A percentile compares a stretch with the other conserved stretches of the same genome.
Evolutionary conservation across 148 eudicot species (phyloP).

Genomic region (Amaranthus palmeri): DNA sequence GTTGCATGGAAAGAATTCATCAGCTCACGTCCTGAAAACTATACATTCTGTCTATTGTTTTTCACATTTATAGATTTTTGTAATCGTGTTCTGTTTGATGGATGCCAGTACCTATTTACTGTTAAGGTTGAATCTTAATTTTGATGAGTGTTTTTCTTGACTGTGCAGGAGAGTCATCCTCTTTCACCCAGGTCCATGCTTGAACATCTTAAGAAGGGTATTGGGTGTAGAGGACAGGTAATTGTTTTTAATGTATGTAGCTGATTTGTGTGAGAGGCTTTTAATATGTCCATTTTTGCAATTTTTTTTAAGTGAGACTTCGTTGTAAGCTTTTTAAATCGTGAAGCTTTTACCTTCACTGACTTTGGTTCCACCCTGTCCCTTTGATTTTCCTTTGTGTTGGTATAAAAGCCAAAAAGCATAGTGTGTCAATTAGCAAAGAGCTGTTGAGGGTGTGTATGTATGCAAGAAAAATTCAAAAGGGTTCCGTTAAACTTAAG

Average conservation of each 20-base stretch:
- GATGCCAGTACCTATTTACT: background rate
- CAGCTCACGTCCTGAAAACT: background rate
- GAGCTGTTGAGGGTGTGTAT: background rate
- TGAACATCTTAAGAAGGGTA: slow-evolving; percentile 64
- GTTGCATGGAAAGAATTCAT: slow-evolving; percentile 3
- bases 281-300: background rate
- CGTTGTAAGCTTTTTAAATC: background rate
- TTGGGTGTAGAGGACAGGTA: slow-evolving; percentile 90
- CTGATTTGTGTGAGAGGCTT: background rate
- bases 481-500: background rate
- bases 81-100: background rate
- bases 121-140: slow-evolving; percentile 5
- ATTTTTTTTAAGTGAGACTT: background rate
- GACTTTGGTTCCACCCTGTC: background rate
- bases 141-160: slow-evolving; percentile 8
- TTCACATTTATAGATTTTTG: background rate
- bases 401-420: background rate
- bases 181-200: slow-evolving; percentile 69
- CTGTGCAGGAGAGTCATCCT: slow-evolving; percentile 56
- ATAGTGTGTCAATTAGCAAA: background rate
- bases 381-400: background rate
- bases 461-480: background rate
- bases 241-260: slow-evolving; percentile 9
- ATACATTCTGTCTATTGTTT: background rate
- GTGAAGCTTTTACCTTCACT: background rate